Conservation (phyloP, 176 grass and related monocot species). For the Cocos nucifera region DNA sequence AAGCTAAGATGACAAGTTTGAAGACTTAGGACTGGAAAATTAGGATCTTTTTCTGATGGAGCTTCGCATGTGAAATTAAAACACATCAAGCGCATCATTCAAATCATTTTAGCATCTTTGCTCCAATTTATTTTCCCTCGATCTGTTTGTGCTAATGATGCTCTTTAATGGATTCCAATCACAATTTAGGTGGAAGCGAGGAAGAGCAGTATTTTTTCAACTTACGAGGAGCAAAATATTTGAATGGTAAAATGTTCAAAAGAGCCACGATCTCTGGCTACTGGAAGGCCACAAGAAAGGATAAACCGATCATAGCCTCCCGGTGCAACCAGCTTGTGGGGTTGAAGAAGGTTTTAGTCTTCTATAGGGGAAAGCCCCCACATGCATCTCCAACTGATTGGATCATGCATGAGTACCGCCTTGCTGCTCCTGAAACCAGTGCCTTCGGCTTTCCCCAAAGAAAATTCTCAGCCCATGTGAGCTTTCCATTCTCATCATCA, state of each 20-base stretch:
- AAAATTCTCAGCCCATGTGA: slow-evolving; percentile 27
- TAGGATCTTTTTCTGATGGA: too few species aligned
- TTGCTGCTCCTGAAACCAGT: slow-evolving; percentile 14
- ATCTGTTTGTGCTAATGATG: too few species aligned
- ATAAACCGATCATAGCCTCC: slow-evolving; percentile 25
- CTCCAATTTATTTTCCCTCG: too few species aligned
- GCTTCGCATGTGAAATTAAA: too few species aligned
- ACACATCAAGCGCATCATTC: too few species aligned
- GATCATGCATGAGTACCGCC: slow-evolving; percentile 88
- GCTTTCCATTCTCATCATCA: background rate
- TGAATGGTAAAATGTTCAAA: slow-evolving; percentile 8
- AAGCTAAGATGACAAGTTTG: too few species aligned
- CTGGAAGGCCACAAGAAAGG: slow-evolving; percentile 68
- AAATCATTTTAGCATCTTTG: too few species aligned
- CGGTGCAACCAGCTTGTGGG: slow-evolving; percentile 43
- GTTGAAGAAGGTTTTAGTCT: slow-evolving; percentile 53
- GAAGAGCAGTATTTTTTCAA: slow-evolving; percentile 76
- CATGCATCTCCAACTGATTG: slow-evolving; percentile 38
- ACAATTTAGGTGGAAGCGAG: slow-evolving; percentile 25
- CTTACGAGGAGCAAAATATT: slow-evolving; percentile 25
- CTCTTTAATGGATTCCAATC: background rate
- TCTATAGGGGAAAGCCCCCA: slow-evolving; percentile 26
- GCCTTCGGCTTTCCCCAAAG: background rate
- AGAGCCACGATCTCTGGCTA: slow-evolving; percentile 34
- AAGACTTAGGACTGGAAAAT: too few species aligned